A percentile compares a stretch with the other conserved stretches of the same genome.
Conservation (phyloP, 1,284 basidiomycete species). For the Xanthoconium separans region DNA sequence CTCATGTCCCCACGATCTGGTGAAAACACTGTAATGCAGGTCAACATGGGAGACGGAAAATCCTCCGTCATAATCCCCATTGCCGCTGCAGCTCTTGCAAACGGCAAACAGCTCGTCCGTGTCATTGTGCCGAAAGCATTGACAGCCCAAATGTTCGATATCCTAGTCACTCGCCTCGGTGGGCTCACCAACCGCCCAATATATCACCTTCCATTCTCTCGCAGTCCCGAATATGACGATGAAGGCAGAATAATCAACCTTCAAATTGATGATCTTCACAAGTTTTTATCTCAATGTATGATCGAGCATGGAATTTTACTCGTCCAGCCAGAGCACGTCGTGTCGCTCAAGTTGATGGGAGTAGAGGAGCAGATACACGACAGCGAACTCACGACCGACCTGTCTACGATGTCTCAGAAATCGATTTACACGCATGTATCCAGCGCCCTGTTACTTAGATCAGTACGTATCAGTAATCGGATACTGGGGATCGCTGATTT, state of each 20-base stretch:
- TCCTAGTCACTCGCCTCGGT: slow-evolving; percentile 42
- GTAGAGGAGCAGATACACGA: background rate
- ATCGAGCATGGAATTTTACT: background rate
- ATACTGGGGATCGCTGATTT: background rate
- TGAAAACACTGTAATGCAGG: no score
- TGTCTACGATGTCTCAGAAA: background rate
- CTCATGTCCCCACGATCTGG: no score
- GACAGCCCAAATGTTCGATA: slow-evolving; percentile 44
- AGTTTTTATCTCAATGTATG: no score
- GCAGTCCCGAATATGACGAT: background rate
- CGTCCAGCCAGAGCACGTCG: background rate
- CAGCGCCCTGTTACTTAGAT: background rate
- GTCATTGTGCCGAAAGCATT: slow-evolving; percentile 48
- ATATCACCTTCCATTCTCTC: background rate
- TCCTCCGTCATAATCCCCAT: no score
- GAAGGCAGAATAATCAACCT: background rate
- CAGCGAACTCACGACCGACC: background rate
- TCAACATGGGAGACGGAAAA: no score
- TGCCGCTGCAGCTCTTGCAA: slow-evolving; percentile 39
- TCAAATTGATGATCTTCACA: background rate
- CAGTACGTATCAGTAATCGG: background rate
- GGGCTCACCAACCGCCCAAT: slow-evolving; percentile 46
- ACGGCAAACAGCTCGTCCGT: slow-evolving; percentile 43
- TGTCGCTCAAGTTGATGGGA: background rate
- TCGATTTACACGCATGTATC: background rate